phyloP scores from a whole-genome alignment of 805 yeast genomes.

The Candida schatavii region DNA sequence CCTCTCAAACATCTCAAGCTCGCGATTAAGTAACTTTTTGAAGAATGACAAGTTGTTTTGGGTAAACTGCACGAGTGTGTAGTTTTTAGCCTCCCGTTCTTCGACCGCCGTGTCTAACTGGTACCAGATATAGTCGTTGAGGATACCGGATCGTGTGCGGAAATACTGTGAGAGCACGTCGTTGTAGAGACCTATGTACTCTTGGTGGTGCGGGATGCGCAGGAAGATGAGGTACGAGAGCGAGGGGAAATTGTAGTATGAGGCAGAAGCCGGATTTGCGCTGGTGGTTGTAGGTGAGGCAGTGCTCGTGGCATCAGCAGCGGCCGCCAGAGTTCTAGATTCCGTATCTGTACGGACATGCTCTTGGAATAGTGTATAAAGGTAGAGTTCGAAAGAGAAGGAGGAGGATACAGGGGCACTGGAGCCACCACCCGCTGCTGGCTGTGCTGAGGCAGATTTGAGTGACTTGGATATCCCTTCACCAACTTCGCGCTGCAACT shows the following conservation, averaged over 20 bases:
- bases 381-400: slow-evolving; percentile 56
- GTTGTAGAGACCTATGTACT: slow-evolving; percentile 62
- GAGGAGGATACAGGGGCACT: neutral
- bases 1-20: slow-evolving; percentile 53
- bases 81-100: slow-evolving; percentile 11
- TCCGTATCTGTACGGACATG: slow-evolving; percentile 1
- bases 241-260: slow-evolving; percentile 23
- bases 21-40: slow-evolving; percentile 59
- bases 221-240: slow-evolving; percentile 33
- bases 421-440: slow-evolving; percentile 8
- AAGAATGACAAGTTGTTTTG: slow-evolving; percentile 62
- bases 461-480: slow-evolving; percentile 13
- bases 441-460: slow-evolving; percentile 21
- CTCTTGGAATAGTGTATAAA: slow-evolving; percentile 59
- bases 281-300: too few species aligned
- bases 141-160: slow-evolving; percentile 48
- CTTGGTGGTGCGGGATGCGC: slow-evolving; percentile 40
- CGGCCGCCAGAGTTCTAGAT: slow-evolving; percentile 4
- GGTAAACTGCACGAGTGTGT: slow-evolving; percentile 54
- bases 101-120: slow-evolving; percentile 26
- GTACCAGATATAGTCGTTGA: slow-evolving; percentile 37
- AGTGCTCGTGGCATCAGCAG: neutral
- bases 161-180: slow-evolving; percentile 70
- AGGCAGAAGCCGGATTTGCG: neutral
- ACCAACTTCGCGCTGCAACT: slow-evolving; percentile 19